Base-by-base conservation (phyloP, 176 grass and related monocot genomes). In the Melocanna baccifera region DNA sequence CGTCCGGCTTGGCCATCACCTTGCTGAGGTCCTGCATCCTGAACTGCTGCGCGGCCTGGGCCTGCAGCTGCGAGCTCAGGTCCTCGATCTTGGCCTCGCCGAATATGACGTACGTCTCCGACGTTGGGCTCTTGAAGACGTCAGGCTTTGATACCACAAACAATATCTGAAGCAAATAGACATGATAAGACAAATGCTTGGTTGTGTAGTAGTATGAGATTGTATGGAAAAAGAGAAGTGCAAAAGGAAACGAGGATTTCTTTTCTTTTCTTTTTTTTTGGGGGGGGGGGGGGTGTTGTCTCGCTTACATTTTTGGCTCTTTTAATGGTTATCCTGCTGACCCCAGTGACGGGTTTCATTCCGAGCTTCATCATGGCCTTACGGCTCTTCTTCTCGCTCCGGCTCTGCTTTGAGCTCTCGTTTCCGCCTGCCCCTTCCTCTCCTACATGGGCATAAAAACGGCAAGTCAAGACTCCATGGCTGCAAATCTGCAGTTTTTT, bases 361-460 rank as follows among this genome's bases (percentile, higher is more conserved):
- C 94, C 94, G 53, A 97, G 94, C 87, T 97, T 97, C 85, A 97
- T 87, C 94, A 94, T 97, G 77, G 89, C 94, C 89, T 97, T 97
- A 79, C 94, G 94, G 87, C 94, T 94, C 82, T 97, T 97, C 77
- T 97, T 97, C 87, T 94, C 91, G 57, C 94, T 97, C 78, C 94
- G 76, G 79, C 91, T 97, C 77, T 94, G 89, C 87, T 94, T 97
- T 16, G 87, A 81, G 58, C 84, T 80, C 78, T 91, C 91, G 77
- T 64, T 90, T 78, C 82, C 70, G 4, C 82, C 87, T 28, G 19
- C 59, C n/a, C 84, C 94, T 40, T 79, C 81, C 58, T 93, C 94
- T 62, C 89, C 94, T 97, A 40, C 23, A 59, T 14, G 8, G 29
- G 4, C 15, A 75, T 30, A 4, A 12, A 58, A 42, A 32, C 51